Evolutionary conservation across 1,284 basidiomycete species (phyloP).

Genomic region (Cutaneotrichosporon spelunceum): DNA sequence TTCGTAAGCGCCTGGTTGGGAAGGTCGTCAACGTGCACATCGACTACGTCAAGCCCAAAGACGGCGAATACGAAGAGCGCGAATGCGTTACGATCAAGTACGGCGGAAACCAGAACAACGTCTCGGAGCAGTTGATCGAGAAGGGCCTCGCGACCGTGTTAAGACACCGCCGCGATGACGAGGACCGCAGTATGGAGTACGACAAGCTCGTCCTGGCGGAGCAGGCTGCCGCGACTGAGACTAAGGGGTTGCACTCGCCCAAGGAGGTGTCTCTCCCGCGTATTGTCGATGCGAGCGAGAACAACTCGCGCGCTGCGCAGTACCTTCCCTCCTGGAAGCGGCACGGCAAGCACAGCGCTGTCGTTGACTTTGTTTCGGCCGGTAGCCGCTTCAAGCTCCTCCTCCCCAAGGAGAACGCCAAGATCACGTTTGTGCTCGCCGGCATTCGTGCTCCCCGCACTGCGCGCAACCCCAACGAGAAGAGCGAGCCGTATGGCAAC

Average conservation of each 20-base stretch:
- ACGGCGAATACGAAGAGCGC: constrained; percentile 88
- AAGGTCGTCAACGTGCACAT: constrained; percentile 78
- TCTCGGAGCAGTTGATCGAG: constrained; percentile 88
- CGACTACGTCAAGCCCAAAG: constrained; percentile 86
- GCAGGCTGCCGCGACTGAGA: constrained; percentile 71
- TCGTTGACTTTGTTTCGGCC: constrained; percentile 90
- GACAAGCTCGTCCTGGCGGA: constrained; percentile 95
- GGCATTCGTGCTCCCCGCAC: constrained; percentile 81
- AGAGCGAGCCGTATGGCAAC: constrained; percentile 80
- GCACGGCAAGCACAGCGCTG: constrained; percentile 71
- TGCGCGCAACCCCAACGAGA: constrained; percentile 75
- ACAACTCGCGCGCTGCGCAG: constrained; percentile 68
- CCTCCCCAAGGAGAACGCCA: constrained; percentile 87
- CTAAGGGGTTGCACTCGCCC: constrained; percentile 85
- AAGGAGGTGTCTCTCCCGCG: constrained; percentile 69
- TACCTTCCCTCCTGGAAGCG: constrained; percentile 92
- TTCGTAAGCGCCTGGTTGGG: constrained; percentile 85
- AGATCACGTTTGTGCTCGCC: constrained; percentile 79
- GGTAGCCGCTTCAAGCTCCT: constrained; percentile 92
- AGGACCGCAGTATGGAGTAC: constrained; percentile 88
- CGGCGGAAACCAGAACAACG: constrained; percentile 74
- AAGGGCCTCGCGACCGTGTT: constrained; percentile 87
- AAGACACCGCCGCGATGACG: constrained; percentile 89
- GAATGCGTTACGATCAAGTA: constrained; percentile 85
- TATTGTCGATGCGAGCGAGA: constrained; percentile 89